Percentiles rank a stretch among this genome's conserved stretches.
Conservation (phyloP, 441 rosid species). For the Geranium incanum region DNA sequence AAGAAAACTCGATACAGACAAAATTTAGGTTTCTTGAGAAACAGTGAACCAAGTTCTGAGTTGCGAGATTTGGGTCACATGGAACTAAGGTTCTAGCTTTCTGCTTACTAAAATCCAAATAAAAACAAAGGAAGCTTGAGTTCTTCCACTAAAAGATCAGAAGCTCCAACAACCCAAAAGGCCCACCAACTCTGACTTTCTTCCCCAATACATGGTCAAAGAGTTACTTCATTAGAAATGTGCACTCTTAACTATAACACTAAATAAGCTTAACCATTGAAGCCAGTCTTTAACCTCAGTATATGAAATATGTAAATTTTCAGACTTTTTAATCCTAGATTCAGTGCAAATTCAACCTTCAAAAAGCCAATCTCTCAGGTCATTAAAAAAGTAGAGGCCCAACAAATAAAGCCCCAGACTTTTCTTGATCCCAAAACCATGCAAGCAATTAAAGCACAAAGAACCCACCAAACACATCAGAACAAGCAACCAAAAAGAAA, state of each 20-base stretch:
- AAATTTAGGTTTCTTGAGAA: not conserved
- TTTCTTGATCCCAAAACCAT: constrained; percentile 1
- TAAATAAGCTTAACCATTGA: not conserved
- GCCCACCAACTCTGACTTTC: not conserved
- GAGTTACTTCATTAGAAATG: not conserved
- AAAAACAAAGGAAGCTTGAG: not conserved
- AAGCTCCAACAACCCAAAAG: constrained; percentile 7
- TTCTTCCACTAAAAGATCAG: constrained; percentile 2
- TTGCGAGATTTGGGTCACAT: not conserved
- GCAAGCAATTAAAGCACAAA: constrained; percentile 7
- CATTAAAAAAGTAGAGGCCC: not conserved
- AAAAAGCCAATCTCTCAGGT: not conserved
- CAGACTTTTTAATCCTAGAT: not conserved
- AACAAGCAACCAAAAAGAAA: not conserved
- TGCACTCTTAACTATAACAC: not conserved
- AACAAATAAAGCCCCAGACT: not conserved
- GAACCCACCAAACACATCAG: constrained; percentile 7
- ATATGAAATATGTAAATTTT: not conserved
- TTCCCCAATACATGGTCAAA: not conserved
- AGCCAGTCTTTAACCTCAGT: not conserved
- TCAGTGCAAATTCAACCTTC: not conserved
- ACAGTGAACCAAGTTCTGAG: not conserved
- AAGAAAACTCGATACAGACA: not conserved
- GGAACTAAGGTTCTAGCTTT: constrained; percentile 4
- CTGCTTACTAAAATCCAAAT: not conserved